These are phyloP conservation scores for Phanerochaete sordida DNA, from an alignment of 768 basidiomycete species.

Conservation along the genomic window DNA sequence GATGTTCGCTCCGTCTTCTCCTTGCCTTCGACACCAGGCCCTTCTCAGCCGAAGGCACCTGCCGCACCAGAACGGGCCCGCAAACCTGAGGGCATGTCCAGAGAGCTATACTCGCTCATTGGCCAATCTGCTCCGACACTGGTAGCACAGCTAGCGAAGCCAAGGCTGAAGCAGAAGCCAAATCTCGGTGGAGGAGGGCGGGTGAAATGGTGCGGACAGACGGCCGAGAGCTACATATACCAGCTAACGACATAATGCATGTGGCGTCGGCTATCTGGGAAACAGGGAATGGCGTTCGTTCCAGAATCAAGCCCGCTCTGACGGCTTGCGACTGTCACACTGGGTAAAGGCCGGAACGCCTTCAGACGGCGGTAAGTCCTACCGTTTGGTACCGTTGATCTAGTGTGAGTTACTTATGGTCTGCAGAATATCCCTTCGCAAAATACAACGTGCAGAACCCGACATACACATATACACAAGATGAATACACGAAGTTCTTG, in stretches of 20 bases:
- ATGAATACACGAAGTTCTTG: constrained; percentile 82
- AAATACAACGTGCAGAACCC: constrained; percentile 75
- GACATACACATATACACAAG: constrained; percentile 70
- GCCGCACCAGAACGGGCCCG: constrained; percentile 34
- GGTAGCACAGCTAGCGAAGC: constrained; percentile 74
- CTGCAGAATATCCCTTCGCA: constrained; percentile 77
- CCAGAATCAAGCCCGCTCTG: constrained; percentile 65
- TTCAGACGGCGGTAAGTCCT: constrained; percentile 47
- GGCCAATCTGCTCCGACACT: constrained; percentile 90
- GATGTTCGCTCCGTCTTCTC: constrained; percentile 86
- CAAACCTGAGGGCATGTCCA: constrained; percentile 88
- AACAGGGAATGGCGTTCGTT: constrained; percentile 75
- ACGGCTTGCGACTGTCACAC: constrained; percentile 69
- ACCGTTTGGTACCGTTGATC: not conserved
- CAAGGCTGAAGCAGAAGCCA: constrained; percentile 84
- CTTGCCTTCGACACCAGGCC: constrained; percentile 40
- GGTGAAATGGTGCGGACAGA: constrained; percentile 61
- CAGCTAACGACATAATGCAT: not conserved
- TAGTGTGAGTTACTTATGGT: not conserved
- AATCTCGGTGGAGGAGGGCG: constrained; percentile 60
- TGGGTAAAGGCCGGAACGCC: constrained; percentile 73
- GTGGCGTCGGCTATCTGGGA: not conserved
- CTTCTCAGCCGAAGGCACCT: constrained; percentile 42
- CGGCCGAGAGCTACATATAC: not conserved
- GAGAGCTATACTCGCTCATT: constrained; percentile 92